Evolutionary conservation across 208 protist genomes (phyloP).

Genomic region (Trypanosoma conorhini): DNA sequence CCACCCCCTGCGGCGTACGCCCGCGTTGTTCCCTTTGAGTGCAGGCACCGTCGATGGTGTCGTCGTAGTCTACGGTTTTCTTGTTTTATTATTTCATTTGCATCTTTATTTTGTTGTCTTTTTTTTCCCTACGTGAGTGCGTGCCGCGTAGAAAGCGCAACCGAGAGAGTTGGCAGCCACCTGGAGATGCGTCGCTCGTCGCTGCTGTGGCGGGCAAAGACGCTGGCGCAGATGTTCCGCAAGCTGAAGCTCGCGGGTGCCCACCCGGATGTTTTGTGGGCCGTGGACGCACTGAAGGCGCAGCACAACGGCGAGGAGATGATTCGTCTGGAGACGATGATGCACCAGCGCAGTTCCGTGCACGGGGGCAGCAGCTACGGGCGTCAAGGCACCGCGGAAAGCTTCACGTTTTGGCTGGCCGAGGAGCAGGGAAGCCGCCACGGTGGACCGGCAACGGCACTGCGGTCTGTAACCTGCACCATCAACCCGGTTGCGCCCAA

Average conservation of each 20-base stretch:
- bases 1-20: no score
- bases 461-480: constrained; percentile 52
- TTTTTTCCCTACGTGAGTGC: not conserved
- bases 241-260: constrained; percentile 85
- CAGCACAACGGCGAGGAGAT: constrained; percentile 89
- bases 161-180: not conserved
- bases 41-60: constrained; percentile 4
- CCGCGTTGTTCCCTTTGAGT: constrained; percentile 8
- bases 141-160: not conserved
- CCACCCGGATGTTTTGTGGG: constrained; percentile 83
- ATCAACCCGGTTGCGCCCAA: constrained; percentile 54
- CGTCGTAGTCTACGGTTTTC: no score
- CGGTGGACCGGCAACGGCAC: not conserved
- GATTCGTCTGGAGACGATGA: constrained; percentile 79
- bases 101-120: constrained; percentile 11
- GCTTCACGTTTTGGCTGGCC: constrained; percentile 72
- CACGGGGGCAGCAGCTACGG: not conserved
- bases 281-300: constrained; percentile 82
- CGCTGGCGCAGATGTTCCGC: constrained; percentile 80
- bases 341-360: constrained; percentile 51
- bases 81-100: constrained; percentile 13
- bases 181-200: constrained; percentile 27
- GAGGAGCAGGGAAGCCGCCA: constrained; percentile 8
- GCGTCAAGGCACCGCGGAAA: constrained; percentile 29
- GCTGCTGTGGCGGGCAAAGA: constrained; percentile 36